These are phyloP conservation scores for Xerocomellus amylosporus DNA, from an alignment of 768 basidiomycete species.

Conservation along the genomic window DNA sequence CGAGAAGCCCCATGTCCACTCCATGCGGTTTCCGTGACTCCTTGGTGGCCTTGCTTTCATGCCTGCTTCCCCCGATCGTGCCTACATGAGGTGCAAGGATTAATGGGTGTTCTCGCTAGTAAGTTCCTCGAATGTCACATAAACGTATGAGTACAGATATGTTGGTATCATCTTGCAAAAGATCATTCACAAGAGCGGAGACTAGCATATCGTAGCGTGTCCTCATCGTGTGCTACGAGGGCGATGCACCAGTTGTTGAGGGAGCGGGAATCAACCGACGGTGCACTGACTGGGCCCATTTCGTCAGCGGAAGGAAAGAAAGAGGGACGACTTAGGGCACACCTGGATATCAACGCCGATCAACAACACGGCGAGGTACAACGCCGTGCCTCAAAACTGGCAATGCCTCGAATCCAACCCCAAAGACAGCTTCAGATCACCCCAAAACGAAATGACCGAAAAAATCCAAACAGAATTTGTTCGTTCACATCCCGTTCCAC, in stretches of 20 bases:
- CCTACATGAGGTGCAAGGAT: too few relatives aligned
- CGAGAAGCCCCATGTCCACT: conserved; percentile 9
- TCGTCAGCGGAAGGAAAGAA: not conserved
- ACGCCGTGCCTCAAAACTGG: conserved; percentile 95
- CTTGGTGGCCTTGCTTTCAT: not conserved
- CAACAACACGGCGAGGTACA: conserved; percentile 91
- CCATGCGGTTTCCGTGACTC: conserved; percentile 9
- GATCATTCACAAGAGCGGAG: not conserved
- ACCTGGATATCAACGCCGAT: conserved; percentile 98
- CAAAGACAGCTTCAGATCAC: conserved; percentile 75
- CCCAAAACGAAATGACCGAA: conserved; percentile 59
- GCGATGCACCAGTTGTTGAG: too few relatives aligned
- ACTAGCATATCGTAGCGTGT: not conserved
- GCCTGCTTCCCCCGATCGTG: not conserved
- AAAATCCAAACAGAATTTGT: conserved; percentile 3
- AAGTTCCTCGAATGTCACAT: not conserved
- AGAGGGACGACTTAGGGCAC: conserved; percentile 29
- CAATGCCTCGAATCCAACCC: conserved; percentile 92
- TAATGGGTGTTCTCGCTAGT: too few relatives aligned
- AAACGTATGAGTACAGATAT: not conserved
- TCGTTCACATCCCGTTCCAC: too few relatives aligned
- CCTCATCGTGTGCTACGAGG: not conserved
- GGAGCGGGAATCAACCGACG: conserved; percentile 35
- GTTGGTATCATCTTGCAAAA: too few relatives aligned
- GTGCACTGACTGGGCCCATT: conserved; percentile 74